These are phyloP conservation scores for Microcera coccophila DNA, from an alignment of 2,329 filamentous ascomycete genomes.

Conservation along the genomic window DNA sequence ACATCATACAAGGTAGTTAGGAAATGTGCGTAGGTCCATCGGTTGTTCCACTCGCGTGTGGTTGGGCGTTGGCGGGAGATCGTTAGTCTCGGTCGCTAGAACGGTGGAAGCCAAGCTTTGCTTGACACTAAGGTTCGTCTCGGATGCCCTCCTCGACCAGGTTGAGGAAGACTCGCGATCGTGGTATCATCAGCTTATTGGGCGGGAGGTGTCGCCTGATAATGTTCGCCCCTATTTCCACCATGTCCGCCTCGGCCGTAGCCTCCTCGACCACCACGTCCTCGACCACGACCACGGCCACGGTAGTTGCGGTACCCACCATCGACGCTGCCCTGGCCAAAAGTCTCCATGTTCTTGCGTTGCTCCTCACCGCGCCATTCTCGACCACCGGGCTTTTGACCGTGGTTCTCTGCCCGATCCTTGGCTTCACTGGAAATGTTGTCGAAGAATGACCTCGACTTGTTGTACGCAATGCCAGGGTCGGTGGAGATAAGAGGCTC, in stretches of 20 bases:
- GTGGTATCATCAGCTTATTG: conserved; percentile 19
- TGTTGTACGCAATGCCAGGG: conserved; percentile 69
- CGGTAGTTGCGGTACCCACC: conserved; percentile 72
- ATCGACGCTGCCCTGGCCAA: conserved; percentile 94
- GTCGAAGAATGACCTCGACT: conserved; percentile 88
- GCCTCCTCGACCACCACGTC: conserved; percentile 44
- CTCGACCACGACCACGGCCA: conserved; percentile 72
- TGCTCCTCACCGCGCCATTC: conserved; percentile 93
- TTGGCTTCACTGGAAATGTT: conserved; percentile 94
- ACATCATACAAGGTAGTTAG: conserved; percentile 27
- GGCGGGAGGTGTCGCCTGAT: conserved; percentile 23
- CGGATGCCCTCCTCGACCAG: not conserved
- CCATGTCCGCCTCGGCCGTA: conserved; percentile 40
- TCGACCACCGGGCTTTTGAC: conserved; percentile 67
- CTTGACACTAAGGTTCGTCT: not conserved
- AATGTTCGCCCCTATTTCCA: conserved; percentile 32
- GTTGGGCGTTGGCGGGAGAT: not conserved
- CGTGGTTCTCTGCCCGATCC: conserved; percentile 72
- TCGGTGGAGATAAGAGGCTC: conserved; percentile 41
- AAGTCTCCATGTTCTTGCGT: conserved; percentile 94
- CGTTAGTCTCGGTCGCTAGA: not conserved
- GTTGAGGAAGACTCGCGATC: not conserved
- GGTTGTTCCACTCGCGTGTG: conserved; percentile 1
- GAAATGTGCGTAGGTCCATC: conserved; percentile 10
- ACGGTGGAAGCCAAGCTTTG: not conserved